Base-by-base conservation (phyloP, 176 grass and related monocot genomes). In the Carex pumila region DNA sequence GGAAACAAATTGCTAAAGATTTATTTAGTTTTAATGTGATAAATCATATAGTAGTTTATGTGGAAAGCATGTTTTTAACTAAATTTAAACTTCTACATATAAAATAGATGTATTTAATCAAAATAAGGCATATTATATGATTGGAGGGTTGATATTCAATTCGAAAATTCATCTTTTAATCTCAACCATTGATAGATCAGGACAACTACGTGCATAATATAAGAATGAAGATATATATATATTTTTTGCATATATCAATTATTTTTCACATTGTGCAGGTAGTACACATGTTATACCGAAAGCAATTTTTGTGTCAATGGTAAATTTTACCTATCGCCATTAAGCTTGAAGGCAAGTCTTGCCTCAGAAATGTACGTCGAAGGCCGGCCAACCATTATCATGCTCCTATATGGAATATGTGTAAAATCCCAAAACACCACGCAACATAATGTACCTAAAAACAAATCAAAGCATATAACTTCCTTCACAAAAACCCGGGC, bases 371-470 rank as follows among this genome's bases (percentile, higher is more conserved):
- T 25, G 84, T n/a, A n/a, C n/a, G n/a, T 88, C 85, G 4, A 91
- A 84, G 29, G 67, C 87, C 3, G 91, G 91, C 68, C 83, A 90
- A 2, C 81, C 47, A 3, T 64, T 5, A 2, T 3, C 6, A 77
- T 97, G 94, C 89, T 93, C 94, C 0, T 85, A 85, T 84, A 97
- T 90, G 36, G 81, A 70, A 50, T 97, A 97, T 19, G 83, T 87
- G 85, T 97, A 97, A 79, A 97, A 97, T 43, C 94, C 94, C 0
- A 89, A 97, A 83, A 87, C 84, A 19, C 94, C 91, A 12, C n/a
- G 67, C 43, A 97, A 65, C 87, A 93, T 78, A 50, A 93, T 79
- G 30, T 88, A 61, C 89, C 94, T 96, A 84, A 84, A 70, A 89
- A 37, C 7, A 55, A 66, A n/a, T n/a, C 18, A 37, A 58, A 65